phyloP scores from a whole-genome alignment of 495 filamentous ascomycete species.

The Penicillium egyptiacum region DNA sequence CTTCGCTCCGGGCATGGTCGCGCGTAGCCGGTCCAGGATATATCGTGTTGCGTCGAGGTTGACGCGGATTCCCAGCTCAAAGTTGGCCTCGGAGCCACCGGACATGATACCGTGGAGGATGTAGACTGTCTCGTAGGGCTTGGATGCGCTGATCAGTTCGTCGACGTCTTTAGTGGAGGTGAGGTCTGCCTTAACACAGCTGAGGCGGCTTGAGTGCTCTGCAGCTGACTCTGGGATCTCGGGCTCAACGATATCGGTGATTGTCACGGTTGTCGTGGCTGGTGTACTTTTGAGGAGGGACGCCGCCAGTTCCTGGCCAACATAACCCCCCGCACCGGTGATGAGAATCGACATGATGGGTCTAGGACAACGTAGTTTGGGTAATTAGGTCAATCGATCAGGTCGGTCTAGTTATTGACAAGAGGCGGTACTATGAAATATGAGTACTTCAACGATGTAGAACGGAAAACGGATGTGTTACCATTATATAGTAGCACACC shows the following conservation, averaged over 20 bases:
- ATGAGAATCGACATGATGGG: conserved; percentile 63
- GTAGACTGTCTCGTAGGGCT: conserved; percentile 63
- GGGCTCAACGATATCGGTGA: conserved; percentile 65
- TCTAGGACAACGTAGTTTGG: conserved; percentile 3
- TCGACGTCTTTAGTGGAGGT: conserved; percentile 57
- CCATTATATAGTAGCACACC: conserved; percentile 18
- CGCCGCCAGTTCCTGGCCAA: conserved; percentile 65
- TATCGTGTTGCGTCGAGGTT: conserved; percentile 71
- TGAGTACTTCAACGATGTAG: not conserved
- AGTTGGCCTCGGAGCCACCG: conserved; percentile 69
- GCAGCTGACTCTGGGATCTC: conserved; percentile 48
- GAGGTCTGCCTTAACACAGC: conserved; percentile 62
- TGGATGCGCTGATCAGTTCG: conserved; percentile 43
- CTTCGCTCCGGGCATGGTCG: conserved; percentile 57
- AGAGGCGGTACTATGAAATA: not conserved
- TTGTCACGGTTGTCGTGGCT: conserved; percentile 51
- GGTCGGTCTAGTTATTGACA: not conserved
- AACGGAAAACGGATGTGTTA: not conserved
- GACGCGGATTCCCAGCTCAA: conserved; percentile 68
- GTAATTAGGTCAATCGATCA: not conserved
- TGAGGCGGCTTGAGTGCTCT: conserved; percentile 45
- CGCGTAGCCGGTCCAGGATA: conserved; percentile 61
- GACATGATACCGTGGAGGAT: conserved; percentile 89
- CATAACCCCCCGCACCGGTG: conserved; percentile 69
- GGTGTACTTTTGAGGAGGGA: conserved; percentile 58